Base-by-base conservation (phyloP, 441 rosid genomes). In the Pelargonium citronellum region DNA sequence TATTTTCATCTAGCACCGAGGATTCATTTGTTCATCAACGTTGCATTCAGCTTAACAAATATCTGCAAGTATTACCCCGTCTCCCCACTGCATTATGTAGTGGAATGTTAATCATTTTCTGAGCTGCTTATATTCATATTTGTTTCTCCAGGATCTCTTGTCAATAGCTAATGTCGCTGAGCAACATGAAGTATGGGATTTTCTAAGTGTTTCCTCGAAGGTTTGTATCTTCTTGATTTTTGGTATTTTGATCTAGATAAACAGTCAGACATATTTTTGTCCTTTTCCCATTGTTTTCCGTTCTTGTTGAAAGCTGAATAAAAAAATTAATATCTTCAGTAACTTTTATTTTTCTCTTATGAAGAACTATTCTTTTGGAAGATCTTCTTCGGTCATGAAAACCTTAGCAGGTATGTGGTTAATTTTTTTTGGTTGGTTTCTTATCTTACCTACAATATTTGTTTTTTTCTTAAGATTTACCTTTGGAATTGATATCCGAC, bases 111-210 rank as follows among this genome's bases (percentile, higher is more conserved):
- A 27, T 64, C 71, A 66, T 22, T 49, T 67, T 78, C 53, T 17
- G 58, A 65, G 46, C 43, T 73, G 51, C 61, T 75, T 68, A 66
- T 70, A 49, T 63, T 72, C 8, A 70, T 64, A 64, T 73, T 60
- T 65, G 58, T 81, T 55, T 68, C 65, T 72, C 70, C 87, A 95
- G 99, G 99, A 95, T 81, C 93, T 95, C 65, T 76, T 95, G 74
- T 91, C 96, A 51, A 95, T 91, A 80, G 97, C 98, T 71, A 95
- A 95, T 84, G 97, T 92, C 78, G 97, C 95, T 64, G 99, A 95
- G 77, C 99, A 92, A 72, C 96, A 92, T 83, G 99, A 95, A 91
- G 98, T 95, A 74, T 88, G 93, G 99, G 99, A 95, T 80, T 95
- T 95, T 82, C 79, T 95, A 69, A 95, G 98, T 76, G 87, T 41